Percentiles rank a stretch among this genome's conserved stretches.
phyloP scores from a whole-genome alignment of 2,329 filamentous ascomycete species.

The Coleophoma cylindrospora region DNA sequence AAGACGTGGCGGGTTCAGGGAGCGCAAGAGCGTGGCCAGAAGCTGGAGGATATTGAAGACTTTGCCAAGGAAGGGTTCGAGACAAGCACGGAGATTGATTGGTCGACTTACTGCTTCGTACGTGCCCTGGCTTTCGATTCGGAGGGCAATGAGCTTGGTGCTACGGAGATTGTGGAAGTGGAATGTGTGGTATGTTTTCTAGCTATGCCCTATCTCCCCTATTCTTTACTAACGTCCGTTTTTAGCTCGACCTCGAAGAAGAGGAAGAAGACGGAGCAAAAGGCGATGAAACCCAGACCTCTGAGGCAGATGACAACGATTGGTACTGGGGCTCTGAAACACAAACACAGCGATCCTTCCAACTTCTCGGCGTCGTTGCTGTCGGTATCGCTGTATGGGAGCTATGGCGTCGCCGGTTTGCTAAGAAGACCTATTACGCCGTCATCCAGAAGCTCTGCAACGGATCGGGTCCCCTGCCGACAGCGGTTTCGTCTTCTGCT shows the following conservation, averaged over 20 bases:
- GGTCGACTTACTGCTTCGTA: neutral
- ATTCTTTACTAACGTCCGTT: neutral
- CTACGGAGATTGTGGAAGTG: neutral
- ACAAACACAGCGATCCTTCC: neutral
- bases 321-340: neutral
- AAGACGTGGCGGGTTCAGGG: conserved; percentile 28
- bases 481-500: no score
- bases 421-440: neutral
- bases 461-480: no score
- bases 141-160: neutral
- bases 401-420: neutral
- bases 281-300: neutral
- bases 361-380: neutral
- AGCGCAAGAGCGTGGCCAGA: neutral
- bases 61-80: neutral
- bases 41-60: neutral
- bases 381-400: neutral
- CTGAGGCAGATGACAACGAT: neutral
- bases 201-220: neutral
- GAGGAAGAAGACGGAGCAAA: neutral
- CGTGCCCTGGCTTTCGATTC: neutral
- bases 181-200: neutral
- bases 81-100: neutral
- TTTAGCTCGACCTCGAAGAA: neutral
- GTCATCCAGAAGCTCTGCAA: neutral